Percentiles rank a stretch among this genome's conserved stretches.
These are phyloP conservation scores for Calocybe gambosa DNA, from an alignment of 1,284 basidiomycete species.

Conservation along the genomic window DNA sequence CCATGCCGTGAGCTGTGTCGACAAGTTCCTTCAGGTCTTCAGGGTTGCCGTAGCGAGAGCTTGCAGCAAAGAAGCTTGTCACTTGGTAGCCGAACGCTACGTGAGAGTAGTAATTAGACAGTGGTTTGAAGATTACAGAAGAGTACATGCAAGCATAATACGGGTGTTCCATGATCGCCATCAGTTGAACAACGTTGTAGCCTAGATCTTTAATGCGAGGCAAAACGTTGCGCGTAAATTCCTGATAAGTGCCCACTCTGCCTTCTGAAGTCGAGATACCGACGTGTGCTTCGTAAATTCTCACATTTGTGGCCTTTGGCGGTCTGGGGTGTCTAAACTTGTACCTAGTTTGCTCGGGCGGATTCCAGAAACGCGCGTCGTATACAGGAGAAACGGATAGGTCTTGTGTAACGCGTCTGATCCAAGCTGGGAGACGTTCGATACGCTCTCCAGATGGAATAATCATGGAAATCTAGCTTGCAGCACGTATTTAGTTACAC, in stretches of 20 bases:
- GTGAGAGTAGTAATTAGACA: slow-evolving; percentile 8
- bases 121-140: background rate
- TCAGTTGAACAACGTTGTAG: slow-evolving; percentile 96
- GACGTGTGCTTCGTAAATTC: slow-evolving; percentile 97
- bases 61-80: slow-evolving; percentile 96
- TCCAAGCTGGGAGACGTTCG: slow-evolving; percentile 93
- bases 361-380: slow-evolving; percentile 99
- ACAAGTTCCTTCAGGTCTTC: slow-evolving; percentile 95
- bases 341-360: slow-evolving; percentile 67
- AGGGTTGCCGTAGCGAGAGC: slow-evolving; percentile 89
- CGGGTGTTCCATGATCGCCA: slow-evolving; percentile 97
- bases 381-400: slow-evolving; percentile 86
- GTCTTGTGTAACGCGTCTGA: slow-evolving; percentile 93
- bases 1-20: slow-evolving; percentile 92
- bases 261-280: slow-evolving; percentile 90
- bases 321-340: slow-evolving; percentile 79
- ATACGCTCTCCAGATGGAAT: slow-evolving; percentile 72
- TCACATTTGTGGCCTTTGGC: slow-evolving; percentile 61
- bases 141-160: slow-evolving; percentile 87
- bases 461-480: slow-evolving; percentile 79
- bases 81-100: slow-evolving; percentile 96
- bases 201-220: slow-evolving; percentile 88
- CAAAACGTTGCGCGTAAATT: slow-evolving; percentile 84
- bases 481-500: background rate
- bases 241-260: slow-evolving; percentile 91